Conservation (phyloP, 2,329 filamentous ascomycete genomes). For the Pseudofabraea citricarpa region DNA sequence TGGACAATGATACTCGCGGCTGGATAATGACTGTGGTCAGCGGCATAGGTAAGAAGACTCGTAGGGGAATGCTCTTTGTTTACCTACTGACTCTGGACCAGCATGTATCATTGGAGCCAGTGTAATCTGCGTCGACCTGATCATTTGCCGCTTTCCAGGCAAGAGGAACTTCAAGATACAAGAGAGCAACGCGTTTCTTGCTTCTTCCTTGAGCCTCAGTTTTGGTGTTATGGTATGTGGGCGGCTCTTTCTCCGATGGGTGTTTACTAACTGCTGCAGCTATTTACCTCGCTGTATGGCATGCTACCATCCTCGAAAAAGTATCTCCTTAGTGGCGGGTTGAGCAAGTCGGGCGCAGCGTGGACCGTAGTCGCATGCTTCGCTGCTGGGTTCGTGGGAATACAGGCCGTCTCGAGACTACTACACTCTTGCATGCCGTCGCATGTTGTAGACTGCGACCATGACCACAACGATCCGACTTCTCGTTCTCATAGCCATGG, state of each 20-base stretch:
- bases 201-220: slow-evolving; percentile 82
- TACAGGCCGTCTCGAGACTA: slow-evolving; percentile 67
- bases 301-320: slow-evolving; percentile 85
- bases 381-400: slow-evolving; percentile 66
- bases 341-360: slow-evolving; percentile 61
- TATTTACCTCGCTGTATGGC: slow-evolving; percentile 87
- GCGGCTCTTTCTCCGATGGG: neutral
- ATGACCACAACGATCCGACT: slow-evolving; percentile 57
- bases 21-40: slow-evolving; percentile 93
- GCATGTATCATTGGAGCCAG: slow-evolving; percentile 71
- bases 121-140: slow-evolving; percentile 80
- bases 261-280: slow-evolving; percentile 40
- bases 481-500: slow-evolving; percentile 22
- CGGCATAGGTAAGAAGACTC: slow-evolving; percentile 51
- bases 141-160: slow-evolving; percentile 68
- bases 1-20: slow-evolving; percentile 80
- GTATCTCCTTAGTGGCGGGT: slow-evolving; percentile 68
- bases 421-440: slow-evolving; percentile 72
- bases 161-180: slow-evolving; percentile 79
- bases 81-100: slow-evolving; percentile 9
- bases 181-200: slow-evolving; percentile 83
- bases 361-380: slow-evolving; percentile 68
- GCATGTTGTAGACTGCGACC: slow-evolving; percentile 76
- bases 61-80: neutral
- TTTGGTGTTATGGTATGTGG: slow-evolving; percentile 87